Base-by-base conservation (phyloP, 192 early-diverging fungal species). In the Linnemannia elongata region DNA sequence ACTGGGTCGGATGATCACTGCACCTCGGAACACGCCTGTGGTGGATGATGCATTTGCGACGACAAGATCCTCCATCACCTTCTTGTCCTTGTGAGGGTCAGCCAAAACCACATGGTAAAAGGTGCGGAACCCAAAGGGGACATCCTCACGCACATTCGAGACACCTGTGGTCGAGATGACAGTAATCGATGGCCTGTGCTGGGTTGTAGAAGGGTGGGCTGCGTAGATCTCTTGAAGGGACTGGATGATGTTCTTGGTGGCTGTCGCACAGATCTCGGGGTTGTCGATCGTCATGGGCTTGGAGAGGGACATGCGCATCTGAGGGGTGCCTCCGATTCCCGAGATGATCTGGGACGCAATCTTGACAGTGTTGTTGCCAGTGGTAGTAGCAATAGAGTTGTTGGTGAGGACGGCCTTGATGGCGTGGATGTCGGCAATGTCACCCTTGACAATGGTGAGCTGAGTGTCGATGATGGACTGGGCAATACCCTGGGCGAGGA, bases 41-140 rank as follows among this genome's bases (percentile, higher is more conserved):
- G 79, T 38, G 3, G 44, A 45, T 15, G 70, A 55, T 1, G 72
- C 7, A 36, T 76, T 68, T 36, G 76, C 78, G 7, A 52, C 44
- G 18, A 76, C 27, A 1, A 85, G 18, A 4, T 42, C 45, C 55
- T 85, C 83, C 83, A 85, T 85, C 69, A 66, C 74, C 54, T 85
- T 85, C 83, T 85, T 85, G 83, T 85, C 83, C 74, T 76, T 85
- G 63, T 85, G 83, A 4, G 83, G 83, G 24, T 60, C 78, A 4
- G 78, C 78, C 4, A 85, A 49, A 12, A 39, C 22, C 24, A 80
- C 74, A 41, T 85, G 83, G 60, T 85, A 85, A 9, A 85, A 44
- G 27, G 41, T 42, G 2, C 63, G 78, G 74, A 80, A 77, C 3
- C 78, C 77, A 71, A 73, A 85, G 27, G 83, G 83, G 0, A 80